Base-by-base conservation (phyloP, 1,284 basidiomycete species). In the Prillingera fragicola region DNA sequence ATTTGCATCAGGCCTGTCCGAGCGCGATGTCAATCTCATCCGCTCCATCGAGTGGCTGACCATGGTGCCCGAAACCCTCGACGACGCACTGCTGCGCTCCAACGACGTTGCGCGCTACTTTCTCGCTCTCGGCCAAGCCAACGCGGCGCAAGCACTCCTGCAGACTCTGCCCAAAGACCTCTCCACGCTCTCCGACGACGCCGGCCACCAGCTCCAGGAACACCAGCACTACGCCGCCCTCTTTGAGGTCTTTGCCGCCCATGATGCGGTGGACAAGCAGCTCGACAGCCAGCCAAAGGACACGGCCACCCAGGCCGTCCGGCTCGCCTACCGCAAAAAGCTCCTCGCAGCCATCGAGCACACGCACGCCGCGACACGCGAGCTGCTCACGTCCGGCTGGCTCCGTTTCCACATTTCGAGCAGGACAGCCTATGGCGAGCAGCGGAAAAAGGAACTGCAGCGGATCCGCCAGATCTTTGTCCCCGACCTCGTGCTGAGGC, bases 41-140 rank as follows among this genome's bases (percentile, higher is more conserved):
- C 79, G 89, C 8, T 85, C 87, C 0, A 83, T 97, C 45, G 92
- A 97, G 63, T 98, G 94, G 94, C 86, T 94, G 34, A 86, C 81
- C 0, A 86, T 89, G 65, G 74, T 79, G 51, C 78, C 81, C 31
- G 72, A 77, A 15, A 94, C 88, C 1, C 81, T 83, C 52, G 72
- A 75, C n/a, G 82, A 82, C 14, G 89, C 89, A 0, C 73, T 95
- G 4, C 79, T 84, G 59, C 86, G 90, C 58, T 82, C 86, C 2
- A 89, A 91, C 50, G 81, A 85, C 29, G 84, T 92, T 39, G 68
- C 88, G 44, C 80, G 90, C 13, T 89, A 88, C 64, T 87, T 94
- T 75, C 78, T 95, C 15, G 81, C 80, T 12, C 75, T 80, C 18
- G 88, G 87, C 7, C 77, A 85, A 21, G 76, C 88, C 0, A 75